phyloP scores from a whole-genome alignment of 177 flowering plant genomes.

The Vitis hybrid region DNA sequence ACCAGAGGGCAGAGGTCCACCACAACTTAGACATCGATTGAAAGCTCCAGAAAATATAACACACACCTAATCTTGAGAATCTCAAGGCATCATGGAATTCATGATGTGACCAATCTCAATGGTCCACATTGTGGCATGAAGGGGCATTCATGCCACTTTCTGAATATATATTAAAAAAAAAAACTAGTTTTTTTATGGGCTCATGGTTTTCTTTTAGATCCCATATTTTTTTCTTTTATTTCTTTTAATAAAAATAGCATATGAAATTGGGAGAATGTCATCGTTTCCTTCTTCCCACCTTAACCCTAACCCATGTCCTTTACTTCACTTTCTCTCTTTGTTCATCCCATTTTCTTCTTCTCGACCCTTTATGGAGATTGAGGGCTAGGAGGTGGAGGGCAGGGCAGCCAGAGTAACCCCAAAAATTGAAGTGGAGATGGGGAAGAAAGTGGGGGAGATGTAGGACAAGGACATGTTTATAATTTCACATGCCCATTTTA shows the following conservation, averaged over 20 bases:
- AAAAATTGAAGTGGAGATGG: no score
- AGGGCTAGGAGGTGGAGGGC: no score
- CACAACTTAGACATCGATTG: background rate
- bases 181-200: background rate
- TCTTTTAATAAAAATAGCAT: no score
- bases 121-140: background rate
- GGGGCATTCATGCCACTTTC: background rate
- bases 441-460: no score
- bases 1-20: conserved; percentile 7
- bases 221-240: no score
- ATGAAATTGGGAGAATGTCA: no score
- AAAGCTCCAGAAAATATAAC: background rate
- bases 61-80: background rate
- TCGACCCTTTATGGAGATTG: no score
- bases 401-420: no score
- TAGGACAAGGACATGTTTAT: background rate
- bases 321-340: background rate
- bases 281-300: no score
- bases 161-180: no score
- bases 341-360: no score
- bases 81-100: background rate
- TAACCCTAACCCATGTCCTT: no score
- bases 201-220: background rate
- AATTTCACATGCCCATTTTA: background rate
- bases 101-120: background rate